These are phyloP conservation scores for Penicillium paxilli DNA, from an alignment of 495 filamentous ascomycete genomes.

Conservation along the genomic window DNA sequence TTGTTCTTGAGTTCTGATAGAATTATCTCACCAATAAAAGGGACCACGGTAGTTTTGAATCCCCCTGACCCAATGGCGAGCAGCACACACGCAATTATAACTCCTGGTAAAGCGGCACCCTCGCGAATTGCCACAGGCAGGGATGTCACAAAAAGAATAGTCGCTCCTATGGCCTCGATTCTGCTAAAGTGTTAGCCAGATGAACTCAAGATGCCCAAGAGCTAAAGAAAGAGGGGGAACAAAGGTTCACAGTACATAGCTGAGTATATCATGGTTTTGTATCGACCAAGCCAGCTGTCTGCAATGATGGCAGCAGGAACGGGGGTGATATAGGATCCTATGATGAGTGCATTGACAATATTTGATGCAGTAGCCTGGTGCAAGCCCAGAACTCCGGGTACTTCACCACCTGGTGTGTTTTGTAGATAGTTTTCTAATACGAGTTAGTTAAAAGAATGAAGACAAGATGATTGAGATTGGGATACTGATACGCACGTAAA, in stretches of 20 bases:
- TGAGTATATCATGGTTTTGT: constrained; percentile 9
- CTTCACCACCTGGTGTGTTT: constrained; percentile 4
- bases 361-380: constrained; percentile 5
- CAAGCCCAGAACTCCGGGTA: constrained; percentile 12
- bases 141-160: constrained; percentile 27
- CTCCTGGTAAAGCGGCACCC: constrained; percentile 24
- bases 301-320: constrained; percentile 8
- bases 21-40: constrained; percentile 8
- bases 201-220: neutral
- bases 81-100: constrained; percentile 20
- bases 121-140: constrained; percentile 25
- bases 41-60: constrained; percentile 9
- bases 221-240: neutral
- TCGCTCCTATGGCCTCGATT: constrained; percentile 23
- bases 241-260: constrained; percentile 7
- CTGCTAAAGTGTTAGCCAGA: constrained; percentile 4
- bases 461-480: no score
- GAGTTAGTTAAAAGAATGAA: neutral
- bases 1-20: neutral
- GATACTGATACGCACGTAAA: constrained; percentile 8
- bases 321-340: constrained; percentile 3
- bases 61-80: constrained; percentile 17
- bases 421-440: constrained; percentile 19
- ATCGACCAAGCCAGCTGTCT: constrained; percentile 10
- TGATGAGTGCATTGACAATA: constrained; percentile 5